These are phyloP conservation scores for Fusarium udum DNA, from an alignment of 2,329 filamentous ascomycete genomes.

Conservation along the genomic window DNA sequence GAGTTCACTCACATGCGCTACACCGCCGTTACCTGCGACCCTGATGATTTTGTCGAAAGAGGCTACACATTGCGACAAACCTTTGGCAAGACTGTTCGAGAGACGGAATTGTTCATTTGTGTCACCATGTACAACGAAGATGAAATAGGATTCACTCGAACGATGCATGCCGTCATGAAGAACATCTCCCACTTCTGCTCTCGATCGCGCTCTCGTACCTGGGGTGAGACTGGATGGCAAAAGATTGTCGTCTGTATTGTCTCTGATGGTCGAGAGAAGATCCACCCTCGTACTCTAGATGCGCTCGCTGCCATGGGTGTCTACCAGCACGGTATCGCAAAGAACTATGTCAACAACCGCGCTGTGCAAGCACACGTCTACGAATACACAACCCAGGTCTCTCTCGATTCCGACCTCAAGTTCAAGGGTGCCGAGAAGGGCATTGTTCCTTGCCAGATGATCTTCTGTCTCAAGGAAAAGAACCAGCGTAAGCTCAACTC, in stretches of 20 bases:
- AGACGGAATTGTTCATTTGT: slow-evolving; percentile 96
- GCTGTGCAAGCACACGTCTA: slow-evolving; percentile 97
- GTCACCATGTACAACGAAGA: slow-evolving; percentile 99
- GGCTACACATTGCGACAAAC: slow-evolving; percentile 95
- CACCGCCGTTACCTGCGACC: slow-evolving; percentile 97
- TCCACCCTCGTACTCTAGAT: slow-evolving; percentile 92
- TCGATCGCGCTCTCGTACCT: slow-evolving; percentile 89
- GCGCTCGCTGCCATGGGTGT: slow-evolving; percentile 96
- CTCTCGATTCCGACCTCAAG: slow-evolving; percentile 91
- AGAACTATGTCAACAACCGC: slow-evolving; percentile 96
- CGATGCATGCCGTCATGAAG: slow-evolving; percentile 98
- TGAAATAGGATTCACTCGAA: slow-evolving; percentile 94
- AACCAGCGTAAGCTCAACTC: slow-evolving; percentile 98
- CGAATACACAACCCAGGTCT: slow-evolving; percentile 98
- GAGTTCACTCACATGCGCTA: slow-evolving; percentile 99
- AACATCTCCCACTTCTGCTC: slow-evolving; percentile 98
- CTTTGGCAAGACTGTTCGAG: slow-evolving; percentile 82
- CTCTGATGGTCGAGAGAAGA: slow-evolving; percentile 87
- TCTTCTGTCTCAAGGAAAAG: slow-evolving; percentile 98
- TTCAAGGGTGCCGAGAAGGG: slow-evolving; percentile 99
- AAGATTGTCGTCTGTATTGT: slow-evolving; percentile 99
- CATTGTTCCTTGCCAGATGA: slow-evolving; percentile 96
- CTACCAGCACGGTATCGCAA: slow-evolving; percentile 97
- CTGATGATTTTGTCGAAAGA: slow-evolving; percentile 87
- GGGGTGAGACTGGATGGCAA: slow-evolving; percentile 97